phyloP scores from a whole-genome alignment of 2,329 filamentous ascomycete genomes.

The Pseudogymnoascus sp. region DNA sequence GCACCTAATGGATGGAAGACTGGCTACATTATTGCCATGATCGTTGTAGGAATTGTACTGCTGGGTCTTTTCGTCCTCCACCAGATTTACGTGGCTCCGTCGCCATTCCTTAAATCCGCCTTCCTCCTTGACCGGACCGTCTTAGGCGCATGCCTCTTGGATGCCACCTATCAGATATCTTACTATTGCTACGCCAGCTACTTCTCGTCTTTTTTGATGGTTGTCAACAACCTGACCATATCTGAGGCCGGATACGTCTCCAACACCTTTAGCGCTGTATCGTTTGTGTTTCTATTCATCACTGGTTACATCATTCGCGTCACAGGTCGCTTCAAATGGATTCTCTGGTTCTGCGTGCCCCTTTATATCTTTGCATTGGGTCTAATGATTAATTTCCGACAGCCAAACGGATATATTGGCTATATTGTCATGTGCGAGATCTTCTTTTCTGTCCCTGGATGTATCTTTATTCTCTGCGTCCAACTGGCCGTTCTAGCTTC shows the following conservation, averaged over 20 bases:
- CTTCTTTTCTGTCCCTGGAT: constrained; percentile 40
- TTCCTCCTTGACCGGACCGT: constrained; percentile 28
- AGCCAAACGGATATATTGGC: constrained; percentile 39
- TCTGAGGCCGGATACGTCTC: constrained; percentile 22
- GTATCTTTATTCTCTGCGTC: constrained; percentile 45
- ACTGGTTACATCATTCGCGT: constrained; percentile 40
- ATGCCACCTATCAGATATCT: constrained; percentile 12
- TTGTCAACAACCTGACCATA: constrained; percentile 23
- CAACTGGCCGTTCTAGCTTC: constrained; percentile 51
- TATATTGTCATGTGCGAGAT: constrained; percentile 49
- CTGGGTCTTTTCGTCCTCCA: constrained; percentile 32
- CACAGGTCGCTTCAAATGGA: constrained; percentile 44
- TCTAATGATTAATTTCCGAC: constrained; percentile 48
- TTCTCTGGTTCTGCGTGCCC: constrained; percentile 40
- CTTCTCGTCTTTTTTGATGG: constrained; percentile 16
- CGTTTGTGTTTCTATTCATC: constrained; percentile 36
- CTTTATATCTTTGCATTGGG: constrained; percentile 44
- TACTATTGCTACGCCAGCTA: constrained; percentile 10
- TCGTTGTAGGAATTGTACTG: constrained; percentile 38
- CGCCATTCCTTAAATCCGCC: constrained; percentile 36
- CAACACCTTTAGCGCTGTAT: constrained; percentile 37
- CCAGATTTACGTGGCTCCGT: constrained; percentile 38
- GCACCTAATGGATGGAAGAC: constrained; percentile 37
- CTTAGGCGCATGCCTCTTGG: constrained; percentile 23
- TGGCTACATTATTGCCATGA: constrained; percentile 38